Evolutionary conservation across 1,139 yeast genomes (phyloP), one percentile per base, ranked within the genome.

Genomic region (Candida neerlandica): DNA sequence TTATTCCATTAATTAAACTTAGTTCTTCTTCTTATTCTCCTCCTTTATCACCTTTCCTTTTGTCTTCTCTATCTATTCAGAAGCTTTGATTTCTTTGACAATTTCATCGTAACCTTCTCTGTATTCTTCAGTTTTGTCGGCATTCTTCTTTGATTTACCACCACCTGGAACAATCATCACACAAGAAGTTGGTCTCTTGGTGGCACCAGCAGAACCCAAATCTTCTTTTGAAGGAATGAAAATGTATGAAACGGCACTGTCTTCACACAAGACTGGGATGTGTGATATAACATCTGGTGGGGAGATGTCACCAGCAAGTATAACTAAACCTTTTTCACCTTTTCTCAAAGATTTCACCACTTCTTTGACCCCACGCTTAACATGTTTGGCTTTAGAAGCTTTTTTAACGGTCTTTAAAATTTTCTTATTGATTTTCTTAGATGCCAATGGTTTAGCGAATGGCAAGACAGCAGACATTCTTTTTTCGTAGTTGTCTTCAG

Each of bases 141-240:
- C 80, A 63, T 85, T 86, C 73, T 86, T 88, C 74, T 85, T 85
- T 64, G 86, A 80, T 75, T 89, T 89, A 52, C 94, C 94, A 51
- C 96, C 96, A 51, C 97, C 97, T 63, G 99, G 99, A 48, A 92
- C 96, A 63, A 95, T 82, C 92, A 95, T 90, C 44, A 95, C 97
- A 70, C 96, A 92, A 40, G 97, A 90, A 35, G 99, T 95, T 61
- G 99, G 99, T 79, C 99, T 86, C 78, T 94, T 94, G 54, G 99
- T 94, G 55, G 97, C 96, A 65, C 99, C 98, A 30, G 99, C 99
- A 56, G 96, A 87, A 37, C 99, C 99, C 59, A 95, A 81, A 66
- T 94, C 99, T 76, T 94, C 98, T 74, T 94, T 94, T 48, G 97
- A 90, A 61, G 99, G 99, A 57, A 94, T 84, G 71, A 94, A 94